Evolutionary conservation across 2,329 filamentous ascomycete species (phyloP).

Genomic region (Sporothrix humicola): DNA sequence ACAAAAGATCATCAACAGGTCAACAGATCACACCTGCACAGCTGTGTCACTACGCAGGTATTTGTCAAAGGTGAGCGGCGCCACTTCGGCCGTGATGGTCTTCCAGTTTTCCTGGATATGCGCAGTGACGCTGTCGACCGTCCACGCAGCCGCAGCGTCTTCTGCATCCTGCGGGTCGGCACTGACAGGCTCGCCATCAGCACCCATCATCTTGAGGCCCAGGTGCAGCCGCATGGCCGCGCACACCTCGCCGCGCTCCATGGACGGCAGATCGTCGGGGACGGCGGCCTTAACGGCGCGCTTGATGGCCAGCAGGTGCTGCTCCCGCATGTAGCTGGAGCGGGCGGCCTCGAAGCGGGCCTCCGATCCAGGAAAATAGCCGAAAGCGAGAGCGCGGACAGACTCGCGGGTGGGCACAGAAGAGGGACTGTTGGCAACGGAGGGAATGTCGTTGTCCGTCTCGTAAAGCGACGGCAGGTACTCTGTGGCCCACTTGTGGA

Average conservation of each 20-base stretch:
- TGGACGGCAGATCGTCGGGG: conserved; percentile 40
- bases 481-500: conserved; percentile 64
- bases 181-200: neutral
- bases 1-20: neutral
- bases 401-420: conserved; percentile 47
- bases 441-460: conserved; percentile 37
- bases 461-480: conserved; percentile 57
- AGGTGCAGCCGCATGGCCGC: conserved; percentile 52
- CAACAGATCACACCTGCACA: neutral
- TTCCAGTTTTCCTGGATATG: conserved; percentile 53
- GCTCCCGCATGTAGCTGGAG: conserved; percentile 49
- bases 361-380: conserved; percentile 52
- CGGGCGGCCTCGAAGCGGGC: conserved; percentile 53
- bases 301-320: conserved; percentile 52
- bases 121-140: conserved; percentile 48
- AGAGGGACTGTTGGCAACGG: neutral
- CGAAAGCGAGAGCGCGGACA: conserved; percentile 60
- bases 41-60: neutral
- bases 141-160: conserved; percentile 46
- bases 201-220: neutral
- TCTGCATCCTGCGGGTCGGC: neutral
- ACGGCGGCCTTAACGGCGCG: conserved; percentile 41
- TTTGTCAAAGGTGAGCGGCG: conserved; percentile 23
- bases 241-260: conserved; percentile 46
- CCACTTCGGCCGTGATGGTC: conserved; percentile 40